phyloP scores from a whole-genome alignment of 1,139 yeast genomes.

The Geotrichum restrictum region DNA sequence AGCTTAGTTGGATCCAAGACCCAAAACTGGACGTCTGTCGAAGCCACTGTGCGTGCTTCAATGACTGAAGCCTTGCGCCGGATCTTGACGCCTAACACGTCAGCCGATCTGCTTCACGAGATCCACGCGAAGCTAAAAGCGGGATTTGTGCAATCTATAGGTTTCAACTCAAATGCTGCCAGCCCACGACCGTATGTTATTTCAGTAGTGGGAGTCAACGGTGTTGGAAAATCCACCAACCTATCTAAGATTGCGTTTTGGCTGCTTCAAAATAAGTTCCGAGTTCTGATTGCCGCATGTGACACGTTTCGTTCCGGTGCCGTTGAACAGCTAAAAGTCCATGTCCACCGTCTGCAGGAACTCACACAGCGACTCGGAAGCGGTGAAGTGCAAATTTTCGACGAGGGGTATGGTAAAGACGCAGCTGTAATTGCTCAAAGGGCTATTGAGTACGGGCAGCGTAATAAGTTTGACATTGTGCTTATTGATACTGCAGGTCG shows the following conservation, averaged over 20 bases:
- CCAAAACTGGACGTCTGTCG: conserved; percentile 60
- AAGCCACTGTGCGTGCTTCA: conserved; percentile 59
- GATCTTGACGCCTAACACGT: conserved; percentile 86
- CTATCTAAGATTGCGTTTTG: conserved; percentile 92
- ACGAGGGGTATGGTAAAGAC: conserved; percentile 95
- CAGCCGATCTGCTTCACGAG: conserved; percentile 81
- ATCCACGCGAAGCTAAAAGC: conserved; percentile 51
- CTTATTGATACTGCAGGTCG: conserved; percentile 97
- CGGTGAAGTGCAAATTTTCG: conserved; percentile 74
- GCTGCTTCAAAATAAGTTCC: conserved; percentile 84
- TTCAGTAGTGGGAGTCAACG: conserved; percentile 96
- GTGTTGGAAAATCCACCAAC: conserved; percentile 96
- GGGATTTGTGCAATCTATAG: conserved; percentile 35
- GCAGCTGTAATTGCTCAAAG: conserved; percentile 94
- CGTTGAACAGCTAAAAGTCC: conserved; percentile 92
- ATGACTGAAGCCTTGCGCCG: conserved; percentile 73
- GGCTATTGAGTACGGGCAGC: conserved; percentile 74
- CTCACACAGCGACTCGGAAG: conserved; percentile 50
- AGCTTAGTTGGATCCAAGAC: conserved; percentile 63
- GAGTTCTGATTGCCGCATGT: conserved; percentile 90
- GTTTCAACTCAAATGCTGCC: conserved; percentile 24
- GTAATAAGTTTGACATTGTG: conserved; percentile 72
- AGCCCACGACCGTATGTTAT: conserved; percentile 69
- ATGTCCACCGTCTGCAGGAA: conserved; percentile 75
- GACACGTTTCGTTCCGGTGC: conserved; percentile 98